phyloP scores from a whole-genome alignment of 2,329 filamentous ascomycete species.

The Arthrocladium fulminans region DNA sequence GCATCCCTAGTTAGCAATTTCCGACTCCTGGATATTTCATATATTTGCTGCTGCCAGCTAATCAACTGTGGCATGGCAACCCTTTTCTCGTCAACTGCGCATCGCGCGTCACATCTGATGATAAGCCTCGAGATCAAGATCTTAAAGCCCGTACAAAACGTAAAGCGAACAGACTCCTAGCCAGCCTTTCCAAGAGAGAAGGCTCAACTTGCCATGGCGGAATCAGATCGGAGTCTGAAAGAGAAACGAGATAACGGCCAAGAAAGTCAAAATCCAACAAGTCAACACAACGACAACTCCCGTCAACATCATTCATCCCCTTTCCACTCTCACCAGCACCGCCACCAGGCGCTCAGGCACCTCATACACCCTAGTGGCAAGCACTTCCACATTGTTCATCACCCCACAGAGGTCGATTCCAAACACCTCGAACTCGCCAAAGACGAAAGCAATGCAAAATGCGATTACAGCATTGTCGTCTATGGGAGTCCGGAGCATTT shows the following conservation, averaged over 20 bases:
- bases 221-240: background rate
- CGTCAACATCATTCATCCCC: too few species aligned
- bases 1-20: too few species aligned
- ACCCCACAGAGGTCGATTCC: background rate
- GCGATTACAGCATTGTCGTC: constrained; percentile 49
- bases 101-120: too few species aligned
- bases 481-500: constrained; percentile 47
- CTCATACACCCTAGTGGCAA: constrained; percentile 4
- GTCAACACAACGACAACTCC: too few species aligned
- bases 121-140: too few species aligned
- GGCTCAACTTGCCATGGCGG: background rate
- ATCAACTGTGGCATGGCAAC: too few species aligned
- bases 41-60: too few species aligned
- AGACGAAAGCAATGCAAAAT: background rate
- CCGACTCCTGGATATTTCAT: too few species aligned
- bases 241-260: background rate
- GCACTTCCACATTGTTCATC: background rate
- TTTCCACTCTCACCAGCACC: background rate
- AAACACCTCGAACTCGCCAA: background rate
- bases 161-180: too few species aligned
- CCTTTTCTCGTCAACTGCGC: too few species aligned
- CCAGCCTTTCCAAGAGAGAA: too few species aligned
- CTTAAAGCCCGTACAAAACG: too few species aligned
- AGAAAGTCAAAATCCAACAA: background rate
- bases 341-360: background rate